Conservation (phyloP, 83 land plant species). For the Picea engelmannii region DNA sequence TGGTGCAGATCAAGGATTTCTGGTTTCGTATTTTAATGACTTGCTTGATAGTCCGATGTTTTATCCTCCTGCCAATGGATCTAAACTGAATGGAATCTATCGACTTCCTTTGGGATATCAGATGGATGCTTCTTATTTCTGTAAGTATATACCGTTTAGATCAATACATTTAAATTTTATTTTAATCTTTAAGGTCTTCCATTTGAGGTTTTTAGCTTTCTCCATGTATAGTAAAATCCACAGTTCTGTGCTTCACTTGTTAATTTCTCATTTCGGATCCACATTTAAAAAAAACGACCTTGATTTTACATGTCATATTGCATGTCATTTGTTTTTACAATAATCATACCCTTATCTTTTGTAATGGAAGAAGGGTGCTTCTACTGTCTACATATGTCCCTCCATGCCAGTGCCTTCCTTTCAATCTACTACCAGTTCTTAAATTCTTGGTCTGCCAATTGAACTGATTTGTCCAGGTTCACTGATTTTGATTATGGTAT, state of each 20-base stretch:
- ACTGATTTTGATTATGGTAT: neutral
- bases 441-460: neutral
- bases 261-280: neutral
- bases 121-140: constrained; percentile 62
- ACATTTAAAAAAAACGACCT: neutral
- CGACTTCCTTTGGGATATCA: constrained; percentile 57
- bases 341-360: neutral
- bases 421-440: neutral
- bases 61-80: constrained; percentile 45
- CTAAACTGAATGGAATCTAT: constrained; percentile 38
- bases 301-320: neutral
- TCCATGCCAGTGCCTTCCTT: neutral
- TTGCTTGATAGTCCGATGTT: constrained; percentile 47
- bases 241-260: neutral
- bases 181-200: neutral
- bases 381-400: neutral
- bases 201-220: neutral
- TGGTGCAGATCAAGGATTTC: constrained; percentile 60
- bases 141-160: constrained; percentile 23
- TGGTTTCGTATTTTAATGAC: constrained; percentile 39
- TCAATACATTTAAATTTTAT: neutral
- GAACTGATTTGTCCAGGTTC: neutral
- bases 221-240: neutral
- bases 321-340: no score
- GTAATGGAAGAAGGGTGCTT: constrained; percentile 6